phyloP scores from a whole-genome alignment of 1,284 basidiomycete genomes.

The Puccinia triticina region DNA sequence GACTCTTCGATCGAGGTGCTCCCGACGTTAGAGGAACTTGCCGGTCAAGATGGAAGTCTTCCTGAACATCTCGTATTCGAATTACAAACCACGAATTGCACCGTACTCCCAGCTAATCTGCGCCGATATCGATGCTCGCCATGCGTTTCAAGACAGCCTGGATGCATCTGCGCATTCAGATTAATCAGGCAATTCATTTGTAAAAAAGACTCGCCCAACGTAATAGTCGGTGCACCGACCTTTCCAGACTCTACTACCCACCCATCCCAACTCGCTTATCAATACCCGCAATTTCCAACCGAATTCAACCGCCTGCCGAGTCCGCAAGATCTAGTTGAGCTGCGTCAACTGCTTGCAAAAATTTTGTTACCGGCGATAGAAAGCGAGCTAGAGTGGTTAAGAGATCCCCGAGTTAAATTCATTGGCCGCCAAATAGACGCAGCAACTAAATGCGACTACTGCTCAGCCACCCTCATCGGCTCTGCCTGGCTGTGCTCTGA shows the following conservation, averaged over 20 bases:
- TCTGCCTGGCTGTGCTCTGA: conserved; percentile 36
- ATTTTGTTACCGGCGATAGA: conserved; percentile 14
- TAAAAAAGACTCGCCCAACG: neutral
- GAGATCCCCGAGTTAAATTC: conserved; percentile 28
- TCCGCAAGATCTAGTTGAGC: neutral
- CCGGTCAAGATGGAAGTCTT: conserved; percentile 8
- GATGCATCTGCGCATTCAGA: conserved; percentile 34
- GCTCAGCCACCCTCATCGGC: conserved; percentile 36
- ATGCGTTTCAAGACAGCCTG: conserved; percentile 4
- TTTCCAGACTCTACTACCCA: conserved; percentile 1
- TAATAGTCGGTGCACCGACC: conserved; percentile 27
- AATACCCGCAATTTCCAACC: conserved; percentile 15
- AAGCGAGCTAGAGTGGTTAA: conserved; percentile 24
- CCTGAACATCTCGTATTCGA: conserved; percentile 1
- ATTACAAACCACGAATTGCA: conserved; percentile 23
- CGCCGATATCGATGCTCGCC: conserved; percentile 27
- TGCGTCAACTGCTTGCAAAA: neutral
- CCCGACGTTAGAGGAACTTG: conserved; percentile 6
- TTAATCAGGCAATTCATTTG: conserved; percentile 37
- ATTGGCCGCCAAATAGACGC: conserved; percentile 37
- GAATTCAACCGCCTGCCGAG: conserved; percentile 30
- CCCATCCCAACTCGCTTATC: conserved; percentile 17
- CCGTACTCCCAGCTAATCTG: neutral
- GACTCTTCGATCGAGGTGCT: neutral
- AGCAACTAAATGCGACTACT: conserved; percentile 48